Evolutionary conservation across 306 rosid genomes (phyloP), one percentile per base, ranked within the genome.

Genomic region (Pueraria montana): DNA sequence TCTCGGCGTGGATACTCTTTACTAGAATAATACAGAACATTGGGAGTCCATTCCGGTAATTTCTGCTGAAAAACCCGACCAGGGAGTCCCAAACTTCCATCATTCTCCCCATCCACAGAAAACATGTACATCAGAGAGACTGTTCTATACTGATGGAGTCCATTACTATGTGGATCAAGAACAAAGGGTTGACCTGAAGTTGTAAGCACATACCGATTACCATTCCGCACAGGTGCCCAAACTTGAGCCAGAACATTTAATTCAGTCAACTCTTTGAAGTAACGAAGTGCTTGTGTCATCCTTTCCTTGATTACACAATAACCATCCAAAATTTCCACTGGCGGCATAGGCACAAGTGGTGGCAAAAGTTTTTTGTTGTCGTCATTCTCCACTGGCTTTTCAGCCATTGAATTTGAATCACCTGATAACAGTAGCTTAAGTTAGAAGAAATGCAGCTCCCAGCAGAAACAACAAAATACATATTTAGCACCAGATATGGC

Each of bases 1-100:
- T 89, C 89, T 55, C 91, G 89, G 48, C 99, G 96, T 0, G 97
- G 93, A 87, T 96, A 96, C 88, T 96, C 99, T 76, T 80, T 88
- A 87, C 63, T 77, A 52, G 98, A 88, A 83, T 94, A 96, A 65
- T 89, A 96, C 88, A 90, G 91, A 84, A 96, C 99, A 89, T 96
- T 84, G 4, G 99, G 99, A 80, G 95, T 90, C 99, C 99, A 96
- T 79, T 96, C 99, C 0, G 98, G 98, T 81, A 94, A 63, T 50
- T 91, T 96, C 63, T 89, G 90, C 86, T 68, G 91, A 78, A 91
- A 96, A 84, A 96, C 97, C 14, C 98, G 92, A 72, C 97, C 97
- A 50, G 97, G 99, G 55, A 96, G 97, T 61, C 98, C 99, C 48
- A 82, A 82, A 30, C 45, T 62, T 90, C 82, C 97, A 38, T 91